Base-by-base conservation (phyloP, 2,329 filamentous ascomycete species). In the Colletotrichum chrysophilum region DNA sequence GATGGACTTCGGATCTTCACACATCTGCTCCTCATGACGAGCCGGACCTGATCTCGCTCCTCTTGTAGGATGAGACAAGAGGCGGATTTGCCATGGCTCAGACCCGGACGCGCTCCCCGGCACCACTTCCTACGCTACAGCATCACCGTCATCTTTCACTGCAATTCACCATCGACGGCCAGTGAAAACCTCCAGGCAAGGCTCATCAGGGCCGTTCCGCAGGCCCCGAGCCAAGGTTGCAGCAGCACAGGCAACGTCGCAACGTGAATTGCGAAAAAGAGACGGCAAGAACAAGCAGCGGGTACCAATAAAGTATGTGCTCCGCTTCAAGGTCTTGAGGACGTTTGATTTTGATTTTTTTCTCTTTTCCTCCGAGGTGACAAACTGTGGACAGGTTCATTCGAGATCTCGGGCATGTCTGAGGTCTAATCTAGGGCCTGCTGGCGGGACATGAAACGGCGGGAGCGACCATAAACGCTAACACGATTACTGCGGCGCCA, bases 401-500 rank as follows among this genome's bases (percentile, higher is more conserved):
- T 56, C 66, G 56, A 67, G 28, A 60, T 61, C 24, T 52, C 16
- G 66, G 64, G 55, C 68, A 56, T 66, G 66, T 38, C 69, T 62
- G 55, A 62, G 62, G 73, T 73, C 28, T 55, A 55, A 75, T 68
- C 43, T 55, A 65, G 58, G 64, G 58, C 64, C 70, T 32, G 26
- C 67, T 48, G 48, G 70, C 64, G 58, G 56, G 48, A 73, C 70
- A 72, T 73, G 73, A 75, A 75, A 75, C 73, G 48, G 68, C 28
- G 18, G 21, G 64, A 75, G 73, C 64, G 65, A 56, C 48, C 7
- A 64, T 61, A 68, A 72, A 73, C 73, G 58, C 64, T 60, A 67
- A 65, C n/a, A 43, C n/a, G 58, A 48, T 43, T 70, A 61, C 56
- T 70, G 67, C 56, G 67, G 67, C 34, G 66, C 66, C 66, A 30